Conservation (phyloP, 805 yeast species). For the Saccharomycopsis guyanensis region DNA sequence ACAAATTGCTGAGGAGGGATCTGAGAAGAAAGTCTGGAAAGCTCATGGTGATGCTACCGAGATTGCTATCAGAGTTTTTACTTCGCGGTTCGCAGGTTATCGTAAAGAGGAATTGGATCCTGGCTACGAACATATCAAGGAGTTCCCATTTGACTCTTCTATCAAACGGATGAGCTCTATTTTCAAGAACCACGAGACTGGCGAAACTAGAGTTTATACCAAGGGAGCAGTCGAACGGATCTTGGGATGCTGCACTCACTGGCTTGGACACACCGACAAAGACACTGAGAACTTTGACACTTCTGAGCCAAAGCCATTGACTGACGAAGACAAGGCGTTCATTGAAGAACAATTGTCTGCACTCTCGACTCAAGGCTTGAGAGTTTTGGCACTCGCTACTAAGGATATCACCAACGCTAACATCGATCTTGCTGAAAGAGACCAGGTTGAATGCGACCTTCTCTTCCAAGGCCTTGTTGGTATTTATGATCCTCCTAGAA, state of each 20-base stretch:
- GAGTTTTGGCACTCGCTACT: constrained; percentile 66
- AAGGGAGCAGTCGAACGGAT: constrained; percentile 78
- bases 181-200: constrained; percentile 32
- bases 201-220: constrained; percentile 35
- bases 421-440: constrained; percentile 31
- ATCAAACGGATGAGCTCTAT: constrained; percentile 67
- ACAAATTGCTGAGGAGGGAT: constrained; percentile 36
- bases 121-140: constrained; percentile 42
- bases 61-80: constrained; percentile 77
- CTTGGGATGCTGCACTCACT: constrained; percentile 44
- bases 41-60: constrained; percentile 90
- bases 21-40: constrained; percentile 47
- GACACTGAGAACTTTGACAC: constrained; percentile 21
- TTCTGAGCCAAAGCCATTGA: constrained; percentile 30
- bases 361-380: constrained; percentile 56
- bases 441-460: constrained; percentile 42
- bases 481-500: constrained; percentile 74
- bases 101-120: constrained; percentile 39
- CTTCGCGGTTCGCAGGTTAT: constrained; percentile 46
- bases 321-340: constrained; percentile 31
- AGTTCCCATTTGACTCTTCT: constrained; percentile 70
- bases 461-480: constrained; percentile 64
- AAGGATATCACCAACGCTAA: constrained; percentile 28
- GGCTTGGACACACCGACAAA: constrained; percentile 35
- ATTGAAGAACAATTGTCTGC: constrained; percentile 52